Conservation (phyloP, 176 grass and related monocot species). For the Juncus inflexus region DNA sequence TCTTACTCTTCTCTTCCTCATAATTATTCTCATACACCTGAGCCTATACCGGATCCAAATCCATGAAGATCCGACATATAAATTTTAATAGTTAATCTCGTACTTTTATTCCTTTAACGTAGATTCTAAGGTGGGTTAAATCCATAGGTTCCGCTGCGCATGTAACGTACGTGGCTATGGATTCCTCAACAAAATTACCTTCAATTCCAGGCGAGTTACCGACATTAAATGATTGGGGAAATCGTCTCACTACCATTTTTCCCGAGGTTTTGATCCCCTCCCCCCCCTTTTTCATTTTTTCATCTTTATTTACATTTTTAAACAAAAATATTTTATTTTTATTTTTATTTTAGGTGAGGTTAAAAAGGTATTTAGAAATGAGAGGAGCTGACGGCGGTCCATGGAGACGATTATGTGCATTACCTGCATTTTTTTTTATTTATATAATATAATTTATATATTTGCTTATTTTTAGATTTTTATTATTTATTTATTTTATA, state of each 20-base stretch:
- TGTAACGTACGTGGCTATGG: too few relatives aligned
- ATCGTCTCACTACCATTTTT: slow-evolving; percentile 99
- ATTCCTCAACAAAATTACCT: slow-evolving; percentile 88
- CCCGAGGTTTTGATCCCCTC: slow-evolving; percentile 61
- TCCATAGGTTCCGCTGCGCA: too few relatives aligned
- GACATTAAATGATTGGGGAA: slow-evolving; percentile 97
- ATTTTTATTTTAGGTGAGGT: slow-evolving; percentile 66
- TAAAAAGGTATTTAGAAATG: slow-evolving; percentile 99
- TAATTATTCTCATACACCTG: too few relatives aligned
- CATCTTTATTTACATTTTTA: not conserved
- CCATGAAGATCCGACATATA: too few relatives aligned
- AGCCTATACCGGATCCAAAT: too few relatives aligned
- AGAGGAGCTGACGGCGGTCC: slow-evolving; percentile 97
- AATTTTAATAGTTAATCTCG: too few relatives aligned
- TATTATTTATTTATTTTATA: not conserved
- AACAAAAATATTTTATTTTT: slow-evolving; percentile 8
- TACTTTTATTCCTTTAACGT: too few relatives aligned
- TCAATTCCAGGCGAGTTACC: slow-evolving; percentile 76
- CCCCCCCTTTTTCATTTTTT: slow-evolving; percentile 18
- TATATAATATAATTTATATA: too few relatives aligned
- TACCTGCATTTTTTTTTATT: slow-evolving; percentile 70
- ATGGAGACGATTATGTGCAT: slow-evolving; percentile 92
- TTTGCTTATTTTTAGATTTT: not conserved
- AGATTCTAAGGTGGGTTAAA: too few relatives aligned
- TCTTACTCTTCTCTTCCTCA: too few relatives aligned